Percentiles rank a stretch among this genome's conserved stretches.
Evolutionary conservation across 2,329 filamentous ascomycete genomes (phyloP).

Genomic region (Golovinomyces cichoracearum): DNA sequence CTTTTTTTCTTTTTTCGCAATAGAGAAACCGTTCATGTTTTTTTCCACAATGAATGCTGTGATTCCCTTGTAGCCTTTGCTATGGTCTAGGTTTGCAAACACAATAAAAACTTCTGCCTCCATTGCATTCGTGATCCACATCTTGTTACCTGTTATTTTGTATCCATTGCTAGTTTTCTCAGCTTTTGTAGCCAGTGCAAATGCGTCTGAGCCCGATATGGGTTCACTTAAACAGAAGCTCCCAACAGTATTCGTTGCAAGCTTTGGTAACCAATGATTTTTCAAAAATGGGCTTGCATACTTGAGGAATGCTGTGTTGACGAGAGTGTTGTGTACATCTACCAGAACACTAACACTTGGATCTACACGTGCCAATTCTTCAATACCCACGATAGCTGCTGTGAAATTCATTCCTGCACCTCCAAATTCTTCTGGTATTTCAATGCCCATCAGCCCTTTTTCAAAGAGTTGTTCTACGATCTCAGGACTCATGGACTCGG

Average conservation of each 20-base stretch:
- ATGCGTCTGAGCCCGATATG: constrained; percentile 80
- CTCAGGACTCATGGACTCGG: constrained; percentile 68
- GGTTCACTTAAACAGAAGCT: constrained; percentile 88
- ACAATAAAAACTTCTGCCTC: constrained; percentile 92
- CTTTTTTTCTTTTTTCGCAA: constrained; percentile 99
- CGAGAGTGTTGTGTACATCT: constrained; percentile 93
- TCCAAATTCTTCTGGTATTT: constrained; percentile 92
- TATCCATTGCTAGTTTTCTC: constrained; percentile 62
- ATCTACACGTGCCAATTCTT: constrained; percentile 82
- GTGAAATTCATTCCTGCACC: constrained; percentile 99
- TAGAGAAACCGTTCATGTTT: constrained; percentile 62
- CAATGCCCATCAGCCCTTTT: constrained; percentile 88
- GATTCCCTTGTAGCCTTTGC: constrained; percentile 89
- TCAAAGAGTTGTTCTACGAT: constrained; percentile 88
- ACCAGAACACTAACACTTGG: constrained; percentile 86
- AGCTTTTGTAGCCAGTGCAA: constrained; percentile 78
- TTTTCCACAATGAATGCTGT: constrained; percentile 91
- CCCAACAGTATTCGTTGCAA: constrained; percentile 68
- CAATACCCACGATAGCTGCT: constrained; percentile 79
- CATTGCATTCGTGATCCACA: constrained; percentile 98
- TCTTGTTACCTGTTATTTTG: constrained; percentile 75
- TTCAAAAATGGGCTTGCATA: constrained; percentile 53
- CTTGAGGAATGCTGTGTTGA: constrained; percentile 78
- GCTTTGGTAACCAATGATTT: constrained; percentile 66
- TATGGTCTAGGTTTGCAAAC: constrained; percentile 81